Evolutionary conservation across 176 grass and related monocot genomes (phyloP), one percentile per base, ranked within the genome.

Genomic region (Bothriochloa decipiens): DNA sequence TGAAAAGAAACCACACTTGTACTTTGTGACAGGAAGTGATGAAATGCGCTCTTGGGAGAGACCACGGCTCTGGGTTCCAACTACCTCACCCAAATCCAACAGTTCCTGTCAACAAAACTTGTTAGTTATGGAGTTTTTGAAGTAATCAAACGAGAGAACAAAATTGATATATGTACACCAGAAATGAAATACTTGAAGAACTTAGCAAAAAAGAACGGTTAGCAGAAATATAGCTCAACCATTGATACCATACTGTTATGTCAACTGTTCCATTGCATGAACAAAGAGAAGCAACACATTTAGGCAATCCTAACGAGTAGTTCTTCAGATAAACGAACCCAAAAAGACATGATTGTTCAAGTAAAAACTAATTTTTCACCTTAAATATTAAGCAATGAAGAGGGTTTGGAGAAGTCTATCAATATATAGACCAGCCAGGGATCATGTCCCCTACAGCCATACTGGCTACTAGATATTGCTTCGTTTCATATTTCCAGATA

Each of bases 1-100:
- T 29, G 77, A 92, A 86, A 99, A 99, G 73, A 99, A 99, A 61
- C 91, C 84, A 81, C 93, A 92, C 81, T 96, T 99, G 91, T 92
- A 96, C 72, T 99, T 99, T 8, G 90, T 89, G 17, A 99, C 78
- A 3, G 96, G 96, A 89, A 99, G 96, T 60, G 86, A 74, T 42
- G 93, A 90, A 88, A 99, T 99, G 57, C 5, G 26, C 91, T 96
- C 96, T 86, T 96, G 90, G 29, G 93, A 92, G 33, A 99, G 83
- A 88, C 96, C 96, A 22, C 91, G 91, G 75, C 90, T 96, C 65
- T 99, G 93, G 23, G 89, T 94, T 87, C 96, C 96, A 85, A 99
- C 93, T 83, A 91, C 60, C 82, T 99, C 96, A 53, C 96, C 96
- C 82, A 99, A 89, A 87, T 99, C 91, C 75, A 99, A 87, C 70